Conservation (phyloP, 176 grass and related monocot species). For the Oryza glumipatula region DNA sequence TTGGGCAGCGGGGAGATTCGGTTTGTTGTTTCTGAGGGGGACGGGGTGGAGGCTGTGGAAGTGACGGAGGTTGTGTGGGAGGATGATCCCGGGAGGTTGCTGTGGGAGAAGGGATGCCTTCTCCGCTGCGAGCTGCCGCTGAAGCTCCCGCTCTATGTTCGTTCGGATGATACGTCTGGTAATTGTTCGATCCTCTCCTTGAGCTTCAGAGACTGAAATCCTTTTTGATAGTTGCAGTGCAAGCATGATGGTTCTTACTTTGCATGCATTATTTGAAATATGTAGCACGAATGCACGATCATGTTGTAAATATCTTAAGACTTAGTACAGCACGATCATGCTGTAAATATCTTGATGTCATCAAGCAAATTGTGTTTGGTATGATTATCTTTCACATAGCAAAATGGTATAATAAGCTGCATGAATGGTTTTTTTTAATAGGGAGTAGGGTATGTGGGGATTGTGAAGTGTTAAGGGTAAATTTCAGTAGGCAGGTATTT, state of each 20-base stretch:
- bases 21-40: conserved; percentile 54
- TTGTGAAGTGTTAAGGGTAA: neutral
- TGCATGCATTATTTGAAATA: neutral
- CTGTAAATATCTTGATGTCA: neutral
- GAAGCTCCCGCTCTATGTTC: conserved; percentile 75
- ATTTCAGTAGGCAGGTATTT: neutral
- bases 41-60: conserved; percentile 36
- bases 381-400: neutral
- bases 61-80: conserved; percentile 65
- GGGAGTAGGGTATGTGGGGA: neutral
- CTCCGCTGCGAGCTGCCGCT: conserved; percentile 64
- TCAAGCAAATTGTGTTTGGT: neutral
- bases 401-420: neutral
- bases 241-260: neutral
- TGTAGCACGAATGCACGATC: neutral
- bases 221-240: neutral
- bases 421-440: neutral
- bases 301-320: neutral
- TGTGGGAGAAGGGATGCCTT: conserved; percentile 89
- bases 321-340: neutral
- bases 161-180: conserved; percentile 57
- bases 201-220: neutral
- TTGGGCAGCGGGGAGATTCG: conserved; percentile 47
- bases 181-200: conserved; percentile 31
- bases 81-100: conserved; percentile 59